Conservation (phyloP, 2,329 filamentous ascomycete genomes). For the Aureobasidium namibiae region DNA sequence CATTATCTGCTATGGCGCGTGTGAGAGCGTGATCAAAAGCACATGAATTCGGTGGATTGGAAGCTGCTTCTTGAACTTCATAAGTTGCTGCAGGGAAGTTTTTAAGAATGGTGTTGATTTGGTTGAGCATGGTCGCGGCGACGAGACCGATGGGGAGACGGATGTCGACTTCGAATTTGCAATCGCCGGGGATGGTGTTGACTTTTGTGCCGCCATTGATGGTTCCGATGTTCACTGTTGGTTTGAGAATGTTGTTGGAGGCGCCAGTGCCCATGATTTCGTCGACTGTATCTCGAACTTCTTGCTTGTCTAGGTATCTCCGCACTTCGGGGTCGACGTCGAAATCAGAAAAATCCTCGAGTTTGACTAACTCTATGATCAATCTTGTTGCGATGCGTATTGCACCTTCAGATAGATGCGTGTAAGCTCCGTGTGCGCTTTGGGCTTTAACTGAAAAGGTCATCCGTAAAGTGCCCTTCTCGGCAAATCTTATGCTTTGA, state of each 20-base stretch:
- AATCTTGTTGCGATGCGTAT: conserved; percentile 28
- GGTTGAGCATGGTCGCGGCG: conserved; percentile 22
- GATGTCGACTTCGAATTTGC: conserved; percentile 34
- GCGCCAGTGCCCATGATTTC: conserved; percentile 31
- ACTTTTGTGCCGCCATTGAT: conserved; percentile 35
- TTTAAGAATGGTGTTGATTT: conserved; percentile 23
- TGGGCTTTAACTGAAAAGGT: conserved; percentile 28
- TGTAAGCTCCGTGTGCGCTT: conserved; percentile 34
- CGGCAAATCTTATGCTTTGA: conserved; percentile 34
- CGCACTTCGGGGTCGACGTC: conserved; percentile 23
- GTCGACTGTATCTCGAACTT: conserved; percentile 27
- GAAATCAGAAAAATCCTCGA: conserved; percentile 21
- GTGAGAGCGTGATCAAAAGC: conserved; percentile 29
- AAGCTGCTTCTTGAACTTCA: conserved; percentile 27
- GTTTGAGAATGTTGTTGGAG: conserved; percentile 24
- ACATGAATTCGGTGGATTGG: conserved; percentile 27
- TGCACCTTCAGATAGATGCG: conserved; percentile 32
- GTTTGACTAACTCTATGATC: conserved; percentile 23
- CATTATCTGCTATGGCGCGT: conserved; percentile 21
- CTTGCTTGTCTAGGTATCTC: conserved; percentile 23
- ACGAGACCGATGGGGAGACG: conserved; percentile 32
- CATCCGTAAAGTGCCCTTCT: conserved; percentile 36
- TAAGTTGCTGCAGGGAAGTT: conserved; percentile 24
- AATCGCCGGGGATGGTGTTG: conserved; percentile 34
- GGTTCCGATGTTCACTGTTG: conserved; percentile 35